These are phyloP conservation scores for Acmispon strigosus DNA, from an alignment of 306 rosid genomes.

Conservation along the genomic window DNA sequence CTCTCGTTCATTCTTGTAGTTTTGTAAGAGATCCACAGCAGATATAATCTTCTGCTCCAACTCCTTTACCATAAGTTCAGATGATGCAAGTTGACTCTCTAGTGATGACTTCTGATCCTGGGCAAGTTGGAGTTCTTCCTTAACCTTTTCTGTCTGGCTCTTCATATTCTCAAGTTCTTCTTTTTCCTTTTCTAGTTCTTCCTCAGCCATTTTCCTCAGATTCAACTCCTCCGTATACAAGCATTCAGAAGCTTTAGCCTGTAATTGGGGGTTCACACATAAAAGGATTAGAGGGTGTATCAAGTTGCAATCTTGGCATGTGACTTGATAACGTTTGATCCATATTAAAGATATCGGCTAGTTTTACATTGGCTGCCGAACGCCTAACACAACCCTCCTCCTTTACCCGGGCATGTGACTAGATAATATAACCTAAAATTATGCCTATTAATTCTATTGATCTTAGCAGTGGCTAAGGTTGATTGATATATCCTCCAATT, in stretches of 20 bases:
- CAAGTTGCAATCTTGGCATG: background rate
- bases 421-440: background rate
- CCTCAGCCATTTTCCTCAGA: constrained; percentile 52
- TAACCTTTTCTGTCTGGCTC: constrained; percentile 36
- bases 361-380: too few species aligned
- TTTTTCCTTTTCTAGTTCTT: constrained; percentile 50
- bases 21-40: constrained; percentile 65
- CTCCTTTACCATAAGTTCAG: constrained; percentile 46
- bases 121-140: constrained; percentile 57
- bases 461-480: background rate
- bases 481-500: background rate
- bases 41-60: constrained; percentile 69
- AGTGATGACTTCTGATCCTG: constrained; percentile 44
- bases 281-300: constrained; percentile 7
- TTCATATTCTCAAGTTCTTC: constrained; percentile 46
- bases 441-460: background rate
- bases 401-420: background rate
- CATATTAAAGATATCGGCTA: too few species aligned
- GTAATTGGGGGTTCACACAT: constrained; percentile 16
- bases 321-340: background rate
- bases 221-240: constrained; percentile 49
- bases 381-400: too few species aligned
- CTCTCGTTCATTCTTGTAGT: constrained; percentile 59
- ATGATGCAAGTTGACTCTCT: constrained; percentile 64
- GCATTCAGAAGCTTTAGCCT: constrained; percentile 71